Evolutionary conservation across 805 yeast genomes (phyloP).

Genomic region (Kluyveromyces aestuarii): DNA sequence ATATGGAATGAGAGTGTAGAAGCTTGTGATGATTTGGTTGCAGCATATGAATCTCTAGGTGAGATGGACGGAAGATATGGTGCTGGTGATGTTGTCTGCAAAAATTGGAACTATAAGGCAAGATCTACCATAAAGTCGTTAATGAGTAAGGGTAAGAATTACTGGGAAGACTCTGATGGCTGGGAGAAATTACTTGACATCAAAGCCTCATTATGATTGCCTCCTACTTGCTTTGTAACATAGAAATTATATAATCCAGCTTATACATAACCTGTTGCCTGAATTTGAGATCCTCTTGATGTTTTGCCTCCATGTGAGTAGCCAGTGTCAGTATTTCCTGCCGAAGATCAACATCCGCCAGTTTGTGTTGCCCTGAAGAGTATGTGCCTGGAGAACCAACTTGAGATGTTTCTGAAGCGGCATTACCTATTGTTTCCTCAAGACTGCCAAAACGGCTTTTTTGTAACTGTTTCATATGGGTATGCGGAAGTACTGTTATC

Average conservation of each 20-base stretch:
- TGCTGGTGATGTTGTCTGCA: slow-evolving; percentile 78
- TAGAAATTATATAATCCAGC: slow-evolving; percentile 6
- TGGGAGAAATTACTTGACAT: slow-evolving; percentile 54
- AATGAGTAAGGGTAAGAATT: slow-evolving; percentile 66
- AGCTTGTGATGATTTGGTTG: slow-evolving; percentile 65
- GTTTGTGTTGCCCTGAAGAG: neutral
- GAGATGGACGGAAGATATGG: slow-evolving; percentile 70
- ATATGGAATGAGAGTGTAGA: slow-evolving; percentile 76
- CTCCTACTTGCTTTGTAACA: slow-evolving; percentile 1
- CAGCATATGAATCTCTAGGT: slow-evolving; percentile 85
- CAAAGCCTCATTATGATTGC: slow-evolving; percentile 9
- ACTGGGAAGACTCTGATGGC: slow-evolving; percentile 75
- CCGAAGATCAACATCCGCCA: neutral
- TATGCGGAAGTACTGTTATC: slow-evolving; percentile 7
- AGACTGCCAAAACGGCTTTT: neutral
- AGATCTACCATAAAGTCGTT: slow-evolving; percentile 61
- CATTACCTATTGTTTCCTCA: neutral
- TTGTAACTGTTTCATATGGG: slow-evolving; percentile 7
- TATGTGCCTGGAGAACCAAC: neutral
- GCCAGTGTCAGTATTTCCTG: neutral
- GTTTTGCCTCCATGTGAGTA: neutral
- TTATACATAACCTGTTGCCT: slow-evolving; percentile 8
- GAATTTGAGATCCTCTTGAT: slow-evolving; percentile 8
- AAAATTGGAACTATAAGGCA: slow-evolving; percentile 86
- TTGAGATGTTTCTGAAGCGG: neutral